Percentiles rank a stretch among this genome's conserved stretches.
Conservation (phyloP, 208 protist species). For the Trypanosoma lewisi region DNA sequence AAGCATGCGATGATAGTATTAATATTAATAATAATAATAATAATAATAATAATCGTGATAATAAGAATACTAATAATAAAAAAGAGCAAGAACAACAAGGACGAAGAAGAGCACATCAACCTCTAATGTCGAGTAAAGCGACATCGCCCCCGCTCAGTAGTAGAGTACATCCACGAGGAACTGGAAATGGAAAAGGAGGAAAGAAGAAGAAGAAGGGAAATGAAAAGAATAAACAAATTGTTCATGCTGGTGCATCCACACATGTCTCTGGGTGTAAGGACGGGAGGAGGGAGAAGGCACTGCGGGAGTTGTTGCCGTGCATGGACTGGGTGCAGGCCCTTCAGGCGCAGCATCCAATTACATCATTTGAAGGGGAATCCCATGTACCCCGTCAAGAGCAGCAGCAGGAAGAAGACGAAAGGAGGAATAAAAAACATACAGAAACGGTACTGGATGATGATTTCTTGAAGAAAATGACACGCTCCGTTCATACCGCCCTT, state of each 20-base stretch:
- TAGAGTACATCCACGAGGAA: no score
- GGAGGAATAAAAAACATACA: background rate
- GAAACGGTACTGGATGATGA: conserved; percentile 2
- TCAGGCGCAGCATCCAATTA: background rate
- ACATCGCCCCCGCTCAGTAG: no score
- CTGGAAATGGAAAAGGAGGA: background rate
- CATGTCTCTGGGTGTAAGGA: background rate
- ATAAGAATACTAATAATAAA: no score
- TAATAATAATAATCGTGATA: no score
- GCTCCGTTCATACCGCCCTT: conserved; percentile 4
- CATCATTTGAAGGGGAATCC: background rate
- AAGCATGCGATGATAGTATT: no score
- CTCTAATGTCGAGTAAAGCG: no score
- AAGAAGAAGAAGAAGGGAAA: background rate
- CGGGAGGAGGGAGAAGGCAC: background rate
- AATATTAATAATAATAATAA: no score
- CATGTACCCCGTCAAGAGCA: no score
- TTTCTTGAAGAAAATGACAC: background rate
- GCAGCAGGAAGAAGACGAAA: no score
- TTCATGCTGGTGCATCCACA: background rate
- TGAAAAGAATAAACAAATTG: background rate
- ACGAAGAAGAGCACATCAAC: no score
- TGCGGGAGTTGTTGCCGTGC: background rate
- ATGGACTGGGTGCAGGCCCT: conserved; percentile 12
- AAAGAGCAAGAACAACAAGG: no score